phyloP scores from a whole-genome alignment of 192 early-diverging fungal species.

The Coemansia nantahalensis region DNA sequence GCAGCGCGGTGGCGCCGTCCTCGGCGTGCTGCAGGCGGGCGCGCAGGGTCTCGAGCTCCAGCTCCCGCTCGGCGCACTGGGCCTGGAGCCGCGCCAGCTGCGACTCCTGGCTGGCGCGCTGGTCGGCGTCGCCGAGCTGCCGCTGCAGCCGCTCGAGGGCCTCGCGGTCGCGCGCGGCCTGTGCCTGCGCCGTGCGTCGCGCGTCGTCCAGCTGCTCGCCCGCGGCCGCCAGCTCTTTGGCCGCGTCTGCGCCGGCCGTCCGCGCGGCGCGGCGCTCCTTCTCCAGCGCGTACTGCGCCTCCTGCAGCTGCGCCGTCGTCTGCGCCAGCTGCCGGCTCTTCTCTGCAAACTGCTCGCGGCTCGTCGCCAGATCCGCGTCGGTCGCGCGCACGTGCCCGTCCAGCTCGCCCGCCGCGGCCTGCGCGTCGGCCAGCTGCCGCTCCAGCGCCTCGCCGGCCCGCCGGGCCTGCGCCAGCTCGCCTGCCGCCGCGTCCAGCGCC shows the following conservation, averaged over 20 bases:
- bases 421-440: constrained; percentile 21
- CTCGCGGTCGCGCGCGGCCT: constrained; percentile 5
- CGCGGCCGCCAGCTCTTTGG: constrained; percentile 17
- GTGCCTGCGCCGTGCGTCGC: constrained; percentile 10
- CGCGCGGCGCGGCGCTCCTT: constrained; percentile 26
- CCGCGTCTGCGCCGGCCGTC: constrained; percentile 9
- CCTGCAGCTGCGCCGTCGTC: constrained; percentile 35
- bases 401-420: constrained; percentile 9
- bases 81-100: constrained; percentile 39
- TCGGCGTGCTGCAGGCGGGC: constrained; percentile 34
- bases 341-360: constrained; percentile 51
- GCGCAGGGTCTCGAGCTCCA: constrained; percentile 48
- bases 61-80: constrained; percentile 29
- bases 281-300: constrained; percentile 43
- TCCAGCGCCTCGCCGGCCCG: constrained; percentile 6
- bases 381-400: constrained; percentile 44
- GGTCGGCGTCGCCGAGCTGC: constrained; percentile 27
- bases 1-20: constrained; percentile 17
- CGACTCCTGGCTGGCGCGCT: constrained; percentile 16
- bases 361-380: constrained; percentile 46
- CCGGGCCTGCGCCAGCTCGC: constrained; percentile 3
- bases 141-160: constrained; percentile 21
- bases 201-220: constrained; percentile 34
- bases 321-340: constrained; percentile 43
- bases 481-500: neutral